Base-by-base conservation (phyloP, 1,284 basidiomycete genomes). In the Hemileccinum hortonii region DNA sequence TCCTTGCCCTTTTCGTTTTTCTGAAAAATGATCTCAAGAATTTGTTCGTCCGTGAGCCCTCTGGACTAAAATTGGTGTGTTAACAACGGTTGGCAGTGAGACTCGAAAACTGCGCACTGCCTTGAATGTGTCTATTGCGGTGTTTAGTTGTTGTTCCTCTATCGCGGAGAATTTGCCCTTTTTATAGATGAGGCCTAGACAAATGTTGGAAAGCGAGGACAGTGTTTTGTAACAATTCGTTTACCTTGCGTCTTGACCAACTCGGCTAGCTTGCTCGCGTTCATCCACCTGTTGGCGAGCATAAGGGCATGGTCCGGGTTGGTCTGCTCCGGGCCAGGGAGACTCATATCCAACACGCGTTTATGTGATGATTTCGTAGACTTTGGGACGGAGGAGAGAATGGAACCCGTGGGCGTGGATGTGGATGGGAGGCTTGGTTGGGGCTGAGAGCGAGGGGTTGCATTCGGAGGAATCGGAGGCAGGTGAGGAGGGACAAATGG, bases 131-230 rank as follows among this genome's bases (percentile, higher is more conserved):
- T 86, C 81, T 32, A 93, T 81, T 7, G 87, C 86, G 16, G 69
- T 67, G 55, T 73, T 77, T 3, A 92, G 67, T 56, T 83, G 81
- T 21, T 81, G 76, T 56, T 86, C 86, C 63, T 93, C 90, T 40
- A 82, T 82, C 2, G 81, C 79, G 16, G 87, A 88, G 62, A 92
- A 93, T 64, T 89, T 90, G 18, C 90, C 90, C 66, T 90, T 90
- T 69, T 87, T 91, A 66, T 87, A 92, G 5, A 87, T 78, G 18
- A 92, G 76, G 29, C 89, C 90, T 92, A 50, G 47, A 48, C 36
- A 35, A 37, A 24, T 26, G 29, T 47, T 65, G 16, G 45, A 48
- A 33, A 55, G 54, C 32, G 51, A 36, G 50, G 15, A 47, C 21
- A 6, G 30, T 54, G 18, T 26, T 35, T 52, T 19, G 35, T 35